Percentiles rank a stretch among this genome's conserved stretches.
These are phyloP conservation scores for Gomphus bonarii DNA, from an alignment of 1,284 basidiomycete species.

Conservation along the genomic window DNA sequence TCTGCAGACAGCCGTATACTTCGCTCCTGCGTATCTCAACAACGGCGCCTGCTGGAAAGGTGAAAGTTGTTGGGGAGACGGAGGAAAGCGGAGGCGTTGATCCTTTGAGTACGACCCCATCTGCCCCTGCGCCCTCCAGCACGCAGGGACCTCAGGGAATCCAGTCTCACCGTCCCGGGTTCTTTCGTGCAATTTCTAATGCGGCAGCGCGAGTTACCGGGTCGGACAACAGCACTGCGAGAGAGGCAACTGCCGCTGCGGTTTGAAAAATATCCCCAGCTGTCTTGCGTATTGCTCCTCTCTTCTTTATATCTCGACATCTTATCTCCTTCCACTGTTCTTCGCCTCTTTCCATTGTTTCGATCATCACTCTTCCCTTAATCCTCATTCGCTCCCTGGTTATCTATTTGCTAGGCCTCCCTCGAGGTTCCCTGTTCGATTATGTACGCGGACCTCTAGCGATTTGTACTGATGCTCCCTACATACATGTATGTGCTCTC, in stretches of 20 bases:
- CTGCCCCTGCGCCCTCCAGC: background rate
- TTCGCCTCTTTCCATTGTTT: background rate
- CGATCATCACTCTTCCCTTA: background rate
- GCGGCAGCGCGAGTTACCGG: background rate
- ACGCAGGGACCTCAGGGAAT: background rate
- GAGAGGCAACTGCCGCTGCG: background rate
- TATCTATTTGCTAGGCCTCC: background rate
- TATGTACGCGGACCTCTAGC: background rate
- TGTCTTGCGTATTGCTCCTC: background rate
- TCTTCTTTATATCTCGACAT: background rate
- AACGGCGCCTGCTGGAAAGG: conserved; percentile 34
- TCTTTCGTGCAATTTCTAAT: conserved; percentile 2
- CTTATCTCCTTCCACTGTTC: background rate
- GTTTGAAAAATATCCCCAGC: background rate
- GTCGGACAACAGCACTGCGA: background rate
- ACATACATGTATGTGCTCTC: background rate
- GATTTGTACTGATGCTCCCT: background rate
- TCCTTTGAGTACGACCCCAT: background rate
- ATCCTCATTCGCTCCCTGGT: too few species aligned
- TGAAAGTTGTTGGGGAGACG: background rate
- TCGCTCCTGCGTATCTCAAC: conserved; percentile 79
- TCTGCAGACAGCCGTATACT: conserved; percentile 87
- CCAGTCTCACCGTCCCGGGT: background rate
- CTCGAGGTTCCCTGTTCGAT: background rate
- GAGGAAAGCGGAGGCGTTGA: background rate